These are phyloP conservation scores for Malus domestica DNA, from an alignment of 306 rosid species.

Conservation along the genomic window DNA sequence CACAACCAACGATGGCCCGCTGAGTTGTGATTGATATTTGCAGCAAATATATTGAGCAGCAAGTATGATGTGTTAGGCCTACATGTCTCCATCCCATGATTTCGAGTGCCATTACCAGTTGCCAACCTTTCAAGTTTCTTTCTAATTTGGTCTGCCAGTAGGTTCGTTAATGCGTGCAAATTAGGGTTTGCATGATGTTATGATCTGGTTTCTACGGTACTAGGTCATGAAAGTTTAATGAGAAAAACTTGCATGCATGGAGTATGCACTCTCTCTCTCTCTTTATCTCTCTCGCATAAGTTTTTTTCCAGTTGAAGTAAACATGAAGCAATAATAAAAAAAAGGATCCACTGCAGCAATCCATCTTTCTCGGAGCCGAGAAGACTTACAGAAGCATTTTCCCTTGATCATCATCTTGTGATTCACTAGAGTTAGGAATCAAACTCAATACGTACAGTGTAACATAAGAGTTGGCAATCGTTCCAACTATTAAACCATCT, in stretches of 20 bases:
- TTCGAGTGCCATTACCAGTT: neutral
- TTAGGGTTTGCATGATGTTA: neutral
- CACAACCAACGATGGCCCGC: neutral
- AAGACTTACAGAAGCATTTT: too few species aligned
- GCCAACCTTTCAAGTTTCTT: neutral
- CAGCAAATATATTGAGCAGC: neutral
- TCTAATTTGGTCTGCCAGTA: neutral
- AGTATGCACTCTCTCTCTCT: too few species aligned
- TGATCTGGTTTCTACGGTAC: too few species aligned
- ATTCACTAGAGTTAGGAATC: too few species aligned
- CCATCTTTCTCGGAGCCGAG: accelerated
- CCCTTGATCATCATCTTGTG: too few species aligned
- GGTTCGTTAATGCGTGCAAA: neutral
- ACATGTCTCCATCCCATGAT: neutral
- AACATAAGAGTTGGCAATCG: too few species aligned
- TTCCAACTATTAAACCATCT: too few species aligned
- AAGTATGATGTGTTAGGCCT: neutral
- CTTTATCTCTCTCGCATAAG: too few species aligned
- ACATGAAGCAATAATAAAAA: neutral
- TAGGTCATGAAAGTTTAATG: too few species aligned
- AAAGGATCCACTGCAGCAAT: neutral
- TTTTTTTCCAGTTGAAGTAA: too few species aligned
- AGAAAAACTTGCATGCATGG: too few species aligned
- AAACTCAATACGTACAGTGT: accelerated
- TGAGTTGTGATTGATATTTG: neutral